Percentiles rank a stretch among this genome's conserved stretches.
Evolutionary conservation across 2,329 filamentous ascomycete species (phyloP).

Genomic region (Neurospora sp.): DNA sequence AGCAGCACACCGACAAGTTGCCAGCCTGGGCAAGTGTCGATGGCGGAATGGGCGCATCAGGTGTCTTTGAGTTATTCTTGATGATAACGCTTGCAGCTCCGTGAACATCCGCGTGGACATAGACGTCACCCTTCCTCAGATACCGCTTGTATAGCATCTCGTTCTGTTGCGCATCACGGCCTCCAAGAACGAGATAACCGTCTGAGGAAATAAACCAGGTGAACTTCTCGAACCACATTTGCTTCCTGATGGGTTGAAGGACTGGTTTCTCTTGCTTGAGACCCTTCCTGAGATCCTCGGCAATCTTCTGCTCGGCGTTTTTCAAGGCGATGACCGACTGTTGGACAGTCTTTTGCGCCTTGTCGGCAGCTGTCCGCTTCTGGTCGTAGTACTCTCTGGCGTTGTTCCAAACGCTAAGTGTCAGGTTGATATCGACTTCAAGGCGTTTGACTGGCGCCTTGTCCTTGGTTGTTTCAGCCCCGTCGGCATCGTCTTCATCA

Average conservation of each 20-base stretch:
- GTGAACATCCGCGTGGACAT: conserved; percentile 80
- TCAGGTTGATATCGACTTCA: conserved; percentile 75
- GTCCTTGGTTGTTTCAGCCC: conserved; percentile 24
- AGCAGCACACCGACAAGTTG: conserved; percentile 68
- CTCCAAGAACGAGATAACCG: conserved; percentile 83
- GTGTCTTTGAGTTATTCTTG: conserved; percentile 71
- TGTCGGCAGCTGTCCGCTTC: conserved; percentile 70
- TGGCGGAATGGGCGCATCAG: conserved; percentile 81
- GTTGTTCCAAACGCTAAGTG: conserved; percentile 76
- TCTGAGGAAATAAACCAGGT: conserved; percentile 92
- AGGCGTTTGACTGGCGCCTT: conserved; percentile 45
- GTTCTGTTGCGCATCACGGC: conserved; percentile 79
- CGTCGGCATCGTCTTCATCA: conserved; percentile 43
- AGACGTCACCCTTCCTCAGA: conserved; percentile 80
- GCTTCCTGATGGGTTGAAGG: conserved; percentile 69
- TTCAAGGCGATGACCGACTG: conserved; percentile 78
- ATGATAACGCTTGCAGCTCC: conserved; percentile 80
- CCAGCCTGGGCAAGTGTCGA: conserved; percentile 88
- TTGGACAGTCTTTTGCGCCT: conserved; percentile 76
- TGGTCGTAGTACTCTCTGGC: conserved; percentile 88
- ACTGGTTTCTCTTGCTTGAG: conserved; percentile 88
- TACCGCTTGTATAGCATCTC: conserved; percentile 86
- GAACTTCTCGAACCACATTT: conserved; percentile 97
- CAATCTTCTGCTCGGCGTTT: conserved; percentile 81
- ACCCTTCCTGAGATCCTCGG: conserved; percentile 73